Evolutionary conservation across 73 alveolate species (phyloP).

Genomic region (Tetrahymena elliotti): DNA sequence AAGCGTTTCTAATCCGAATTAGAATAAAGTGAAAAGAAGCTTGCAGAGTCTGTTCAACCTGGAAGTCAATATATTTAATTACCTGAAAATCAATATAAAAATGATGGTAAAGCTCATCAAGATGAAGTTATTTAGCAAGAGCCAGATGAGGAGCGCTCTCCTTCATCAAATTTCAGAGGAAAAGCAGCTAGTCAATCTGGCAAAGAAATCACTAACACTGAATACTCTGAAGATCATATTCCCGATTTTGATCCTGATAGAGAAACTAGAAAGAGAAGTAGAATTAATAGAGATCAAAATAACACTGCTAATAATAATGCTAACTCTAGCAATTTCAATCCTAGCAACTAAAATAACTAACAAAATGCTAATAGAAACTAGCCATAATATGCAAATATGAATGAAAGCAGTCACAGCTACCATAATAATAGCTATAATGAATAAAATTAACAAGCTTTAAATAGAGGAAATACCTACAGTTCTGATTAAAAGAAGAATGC

Average conservation of each 20-base stretch:
- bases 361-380: neutral
- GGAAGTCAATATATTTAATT: neutral
- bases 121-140: neutral
- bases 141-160: neutral
- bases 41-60: neutral
- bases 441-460: neutral
- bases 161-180: neutral
- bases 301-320: neutral
- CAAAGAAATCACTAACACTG: neutral
- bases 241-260: neutral
- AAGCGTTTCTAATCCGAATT: neutral
- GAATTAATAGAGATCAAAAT: neutral
- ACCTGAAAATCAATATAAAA: neutral
- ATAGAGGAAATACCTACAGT: neutral
- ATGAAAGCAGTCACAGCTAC: neutral
- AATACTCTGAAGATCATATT: neutral
- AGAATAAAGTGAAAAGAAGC: neutral
- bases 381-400: neutral
- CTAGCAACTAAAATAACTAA: neutral
- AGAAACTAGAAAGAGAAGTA: neutral
- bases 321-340: neutral
- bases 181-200: neutral
- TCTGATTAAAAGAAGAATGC: neutral
- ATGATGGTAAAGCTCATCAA: no score
- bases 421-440: neutral